Conservation (phyloP, 2,329 filamentous ascomycete species). For the Penicillium sp. region DNA sequence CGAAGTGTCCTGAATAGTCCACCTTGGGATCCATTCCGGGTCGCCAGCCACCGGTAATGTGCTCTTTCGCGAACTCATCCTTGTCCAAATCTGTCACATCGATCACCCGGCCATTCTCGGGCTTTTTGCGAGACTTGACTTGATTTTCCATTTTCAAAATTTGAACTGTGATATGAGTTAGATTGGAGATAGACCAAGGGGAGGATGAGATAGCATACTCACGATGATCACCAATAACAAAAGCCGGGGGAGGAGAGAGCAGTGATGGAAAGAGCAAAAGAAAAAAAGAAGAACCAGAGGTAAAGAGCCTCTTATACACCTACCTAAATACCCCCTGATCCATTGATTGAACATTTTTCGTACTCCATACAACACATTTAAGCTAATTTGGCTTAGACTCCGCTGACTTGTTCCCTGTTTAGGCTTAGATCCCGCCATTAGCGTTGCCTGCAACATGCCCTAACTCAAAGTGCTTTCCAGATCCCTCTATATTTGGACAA, state of each 20-base stretch:
- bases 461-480: not conserved
- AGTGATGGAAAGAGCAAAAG: not conserved
- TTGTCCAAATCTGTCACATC: not conserved
- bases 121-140: not conserved
- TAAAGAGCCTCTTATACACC: not conserved
- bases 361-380: not conserved
- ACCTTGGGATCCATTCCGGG: conserved; percentile 28
- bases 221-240: not conserved
- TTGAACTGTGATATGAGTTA: not conserved
- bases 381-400: conserved; percentile 4
- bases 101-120: not conserved
- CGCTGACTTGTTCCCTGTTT: not conserved
- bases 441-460: not conserved
- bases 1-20: conserved; percentile 45
- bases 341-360: not conserved
- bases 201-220: not conserved
- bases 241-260: not conserved
- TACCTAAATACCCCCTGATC: too few relatives aligned
- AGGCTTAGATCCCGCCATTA: not conserved
- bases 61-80: conserved; percentile 18
- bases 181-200: not conserved
- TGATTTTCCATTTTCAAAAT: not conserved
- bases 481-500: too few relatives aligned
- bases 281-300: not conserved
- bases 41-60: conserved; percentile 22